phyloP scores from a whole-genome alignment of 164 flowering plant genomes.

The Vitis rotundifolia region DNA sequence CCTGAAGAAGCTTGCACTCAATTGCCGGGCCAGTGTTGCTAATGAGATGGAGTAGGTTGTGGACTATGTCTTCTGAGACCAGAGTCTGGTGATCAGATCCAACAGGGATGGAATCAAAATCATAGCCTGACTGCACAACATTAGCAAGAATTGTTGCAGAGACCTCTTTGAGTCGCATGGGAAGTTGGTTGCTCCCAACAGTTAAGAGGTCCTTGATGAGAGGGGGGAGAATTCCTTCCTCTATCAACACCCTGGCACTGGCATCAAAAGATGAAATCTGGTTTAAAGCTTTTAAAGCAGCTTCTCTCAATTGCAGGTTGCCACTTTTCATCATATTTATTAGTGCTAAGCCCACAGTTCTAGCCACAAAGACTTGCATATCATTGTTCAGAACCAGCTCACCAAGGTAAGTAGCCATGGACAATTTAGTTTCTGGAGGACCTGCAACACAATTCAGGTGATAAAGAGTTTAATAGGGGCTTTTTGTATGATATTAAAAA shows the following conservation, averaged over 20 bases:
- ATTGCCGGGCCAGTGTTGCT: slow-evolving; percentile 97
- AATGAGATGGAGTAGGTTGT: slow-evolving; percentile 84
- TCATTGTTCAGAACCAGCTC: slow-evolving; percentile 82
- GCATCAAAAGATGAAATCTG: slow-evolving; percentile 84
- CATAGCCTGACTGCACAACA: slow-evolving; percentile 69
- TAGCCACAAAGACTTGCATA: slow-evolving; percentile 76
- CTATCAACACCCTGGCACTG: slow-evolving; percentile 73
- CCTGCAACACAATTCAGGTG: slow-evolving; percentile 45
- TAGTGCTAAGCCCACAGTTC: slow-evolving; percentile 69
- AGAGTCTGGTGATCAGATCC: slow-evolving; percentile 79
- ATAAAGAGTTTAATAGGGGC: no score
- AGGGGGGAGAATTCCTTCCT: slow-evolving; percentile 86
- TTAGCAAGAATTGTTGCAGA: slow-evolving; percentile 94
- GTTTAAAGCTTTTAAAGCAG: slow-evolving; percentile 81
- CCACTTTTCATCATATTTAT: slow-evolving; percentile 72
- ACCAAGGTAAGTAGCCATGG: slow-evolving; percentile 85
- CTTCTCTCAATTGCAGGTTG: slow-evolving; percentile 70
- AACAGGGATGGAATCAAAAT: slow-evolving; percentile 63
- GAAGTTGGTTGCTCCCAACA: slow-evolving; percentile 78
- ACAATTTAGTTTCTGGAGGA: slow-evolving; percentile 69
- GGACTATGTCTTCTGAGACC: slow-evolving; percentile 82
- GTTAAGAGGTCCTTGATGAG: slow-evolving; percentile 81
- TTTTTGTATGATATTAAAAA: background rate
- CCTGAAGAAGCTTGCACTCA: slow-evolving; percentile 93
- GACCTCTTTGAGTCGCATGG: slow-evolving; percentile 84